Evolutionary conservation across 371 early-diverging fungal genomes (phyloP).

Genomic region (Lichtheimia ramosa): DNA sequence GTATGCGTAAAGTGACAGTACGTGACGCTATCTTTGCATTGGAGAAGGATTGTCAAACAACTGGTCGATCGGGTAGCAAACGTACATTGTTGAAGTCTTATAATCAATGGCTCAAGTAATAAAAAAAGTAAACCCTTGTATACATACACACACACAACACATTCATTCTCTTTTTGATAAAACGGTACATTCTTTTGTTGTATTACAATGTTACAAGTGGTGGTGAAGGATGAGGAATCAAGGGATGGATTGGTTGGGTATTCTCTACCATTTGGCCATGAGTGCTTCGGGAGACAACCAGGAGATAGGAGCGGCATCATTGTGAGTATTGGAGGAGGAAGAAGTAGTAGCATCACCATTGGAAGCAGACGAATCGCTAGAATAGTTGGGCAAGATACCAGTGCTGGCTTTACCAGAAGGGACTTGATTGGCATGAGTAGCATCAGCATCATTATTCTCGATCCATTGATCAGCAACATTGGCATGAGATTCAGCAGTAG

Average conservation of each 20-base stretch:
- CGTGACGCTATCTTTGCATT: slow-evolving; percentile 72
- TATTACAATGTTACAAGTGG: neutral
- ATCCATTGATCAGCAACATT: too few relatives aligned
- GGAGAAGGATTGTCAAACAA: slow-evolving; percentile 64
- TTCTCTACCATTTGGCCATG: slow-evolving; percentile 10
- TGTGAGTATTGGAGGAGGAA: neutral
- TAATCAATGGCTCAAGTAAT: slow-evolving; percentile 28
- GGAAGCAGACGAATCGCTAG: too few relatives aligned
- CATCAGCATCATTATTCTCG: too few relatives aligned
- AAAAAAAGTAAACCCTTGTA: neutral
- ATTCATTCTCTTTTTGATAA: neutral
- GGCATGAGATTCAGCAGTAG: too few relatives aligned
- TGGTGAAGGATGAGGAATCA: neutral
- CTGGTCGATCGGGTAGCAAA: slow-evolving; percentile 47
- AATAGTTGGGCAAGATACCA: neutral
- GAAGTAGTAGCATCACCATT: too few relatives aligned
- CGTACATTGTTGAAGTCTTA: slow-evolving; percentile 66
- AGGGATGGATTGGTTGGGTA: neutral
- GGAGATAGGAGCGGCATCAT: slow-evolving; percentile 3
- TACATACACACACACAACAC: neutral
- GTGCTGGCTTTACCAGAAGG: slow-evolving; percentile 2
- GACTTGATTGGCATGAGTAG: neutral
- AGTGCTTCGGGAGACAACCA: slow-evolving; percentile 1
- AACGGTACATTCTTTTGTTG: slow-evolving; percentile 3
- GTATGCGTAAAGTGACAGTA: slow-evolving; percentile 61